phyloP scores from a whole-genome alignment of 352 stramenopile species.

The Phytophthora sp. region DNA sequence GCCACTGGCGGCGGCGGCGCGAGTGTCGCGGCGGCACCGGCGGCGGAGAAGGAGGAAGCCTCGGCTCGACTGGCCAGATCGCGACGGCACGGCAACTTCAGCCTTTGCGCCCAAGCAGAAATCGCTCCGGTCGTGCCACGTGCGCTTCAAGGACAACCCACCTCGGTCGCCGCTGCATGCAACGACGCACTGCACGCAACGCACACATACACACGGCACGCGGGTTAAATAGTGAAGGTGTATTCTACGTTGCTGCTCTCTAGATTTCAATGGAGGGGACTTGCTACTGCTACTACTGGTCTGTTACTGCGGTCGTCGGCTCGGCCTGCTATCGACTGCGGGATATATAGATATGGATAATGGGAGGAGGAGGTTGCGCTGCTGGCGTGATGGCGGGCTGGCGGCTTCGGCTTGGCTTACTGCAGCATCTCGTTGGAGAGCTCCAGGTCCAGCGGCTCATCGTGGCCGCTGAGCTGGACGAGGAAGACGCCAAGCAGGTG shows the following conservation, averaged over 20 bases:
- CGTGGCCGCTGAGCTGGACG: conserved; percentile 62
- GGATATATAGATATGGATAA: conserved; percentile 42
- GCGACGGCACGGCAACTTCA: not conserved
- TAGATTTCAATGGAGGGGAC: conserved; percentile 16
- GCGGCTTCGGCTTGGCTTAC: conserved; percentile 19
- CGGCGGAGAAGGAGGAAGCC: too few relatives aligned
- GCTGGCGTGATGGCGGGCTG: not conserved
- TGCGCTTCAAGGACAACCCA: not conserved
- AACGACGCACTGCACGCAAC: not conserved
- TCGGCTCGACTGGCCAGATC: not conserved
- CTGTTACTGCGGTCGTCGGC: too few relatives aligned
- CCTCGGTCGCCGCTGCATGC: too few relatives aligned
- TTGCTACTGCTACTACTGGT: conserved; percentile 9
- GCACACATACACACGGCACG: not conserved
- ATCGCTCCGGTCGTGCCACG: not conserved
- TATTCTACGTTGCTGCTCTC: conserved; percentile 27
- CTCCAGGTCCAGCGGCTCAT: conserved; percentile 74
- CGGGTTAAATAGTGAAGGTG: conserved; percentile 20
- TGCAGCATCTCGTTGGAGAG: conserved; percentile 76
- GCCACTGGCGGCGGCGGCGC: too few relatives aligned
- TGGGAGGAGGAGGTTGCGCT: not conserved
- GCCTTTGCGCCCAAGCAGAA: conserved; percentile 2
- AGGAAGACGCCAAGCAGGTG: conserved; percentile 65
- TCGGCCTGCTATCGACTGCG: conserved; percentile 4
- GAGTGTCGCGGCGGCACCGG: too few relatives aligned